phyloP scores from a whole-genome alignment of 148 eudicot species.

The Cornus controversa region DNA sequence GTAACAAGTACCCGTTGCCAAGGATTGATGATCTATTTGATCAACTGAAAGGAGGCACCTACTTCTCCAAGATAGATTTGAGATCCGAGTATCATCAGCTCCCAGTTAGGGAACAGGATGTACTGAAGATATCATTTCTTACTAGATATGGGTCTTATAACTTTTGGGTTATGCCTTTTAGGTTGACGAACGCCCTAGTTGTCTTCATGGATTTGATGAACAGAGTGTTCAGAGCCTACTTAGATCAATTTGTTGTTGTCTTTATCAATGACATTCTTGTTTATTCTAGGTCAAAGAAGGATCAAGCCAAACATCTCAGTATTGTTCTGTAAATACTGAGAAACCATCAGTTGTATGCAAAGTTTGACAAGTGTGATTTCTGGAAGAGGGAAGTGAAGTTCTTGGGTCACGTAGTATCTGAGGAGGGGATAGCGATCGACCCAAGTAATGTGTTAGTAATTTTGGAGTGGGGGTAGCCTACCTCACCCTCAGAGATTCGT shows the following conservation, averaged over 20 bases:
- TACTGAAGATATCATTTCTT: too few species aligned
- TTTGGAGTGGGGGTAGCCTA: too few species aligned
- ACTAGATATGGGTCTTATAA: neutral
- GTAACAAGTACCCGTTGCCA: too few species aligned
- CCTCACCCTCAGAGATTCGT: too few species aligned
- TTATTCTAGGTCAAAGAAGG: neutral
- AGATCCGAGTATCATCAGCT: too few species aligned
- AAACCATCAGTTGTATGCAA: neutral
- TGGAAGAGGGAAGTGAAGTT: neutral
- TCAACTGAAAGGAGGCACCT: neutral
- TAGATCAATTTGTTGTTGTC: neutral
- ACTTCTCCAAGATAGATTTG: neutral
- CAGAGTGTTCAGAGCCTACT: neutral
- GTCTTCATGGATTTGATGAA: constrained; percentile 4
- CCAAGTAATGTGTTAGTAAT: too few species aligned
- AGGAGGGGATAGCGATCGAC: neutral
- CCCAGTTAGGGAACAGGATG: too few species aligned
- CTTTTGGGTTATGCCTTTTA: neutral
- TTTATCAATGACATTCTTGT: neutral
- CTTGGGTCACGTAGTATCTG: neutral
- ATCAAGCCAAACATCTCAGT: neutral
- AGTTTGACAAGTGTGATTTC: neutral
- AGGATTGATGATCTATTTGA: too few species aligned
- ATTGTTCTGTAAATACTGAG: neutral
- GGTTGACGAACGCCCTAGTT: neutral